Base-by-base conservation (phyloP, 148 eudicot genomes). In the Amaranthus hypochondriacus region DNA sequence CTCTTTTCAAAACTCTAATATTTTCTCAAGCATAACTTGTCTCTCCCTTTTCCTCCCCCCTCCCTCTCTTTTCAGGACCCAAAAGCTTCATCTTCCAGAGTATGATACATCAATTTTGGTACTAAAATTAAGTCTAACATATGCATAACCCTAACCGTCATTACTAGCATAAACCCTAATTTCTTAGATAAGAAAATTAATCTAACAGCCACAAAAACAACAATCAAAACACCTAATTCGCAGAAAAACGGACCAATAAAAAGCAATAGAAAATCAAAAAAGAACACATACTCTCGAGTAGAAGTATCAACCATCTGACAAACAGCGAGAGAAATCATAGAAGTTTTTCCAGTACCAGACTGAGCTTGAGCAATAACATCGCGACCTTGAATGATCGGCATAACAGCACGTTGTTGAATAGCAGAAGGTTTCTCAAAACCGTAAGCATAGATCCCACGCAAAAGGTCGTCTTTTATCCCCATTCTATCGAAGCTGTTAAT, bases 351-450 rank as follows among this genome's bases (percentile, higher is more conserved):
- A 15, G 98, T 94, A 75, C 98, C 98, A 48, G 92, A 88, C 69
- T 94, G 98, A 4, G 98, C 98, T 88, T 94, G 98, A 6, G 98
- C 97, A 7, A 94, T 94, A 47, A 94, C 98, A 14, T 94, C 98
- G 6, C 97, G 89, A 4, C 98, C 98, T 61, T 82, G 80, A 15
- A 91, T 89, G 7, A 91, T 91, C 1, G 98, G 98, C 28, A 79
- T 74, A 9, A 94, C 88, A 0, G 98, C 98, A 4, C 98, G 82
- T 77, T 94, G 98, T 81, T 94, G 98, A 42, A 94, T 94, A 4
- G 98, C 97, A 0, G 98, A 94, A 2, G 98, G 98, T 62, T 94
- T 94, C 67, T 89, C 97, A 66, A 88, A 94, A 3, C 98, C 98
- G 68, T 91, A 87, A 8, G 79, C 76, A 72, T 84, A 91, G 53